Conservation (phyloP, 257 asterid genomes). For the Solanum habrochaites region DNA sequence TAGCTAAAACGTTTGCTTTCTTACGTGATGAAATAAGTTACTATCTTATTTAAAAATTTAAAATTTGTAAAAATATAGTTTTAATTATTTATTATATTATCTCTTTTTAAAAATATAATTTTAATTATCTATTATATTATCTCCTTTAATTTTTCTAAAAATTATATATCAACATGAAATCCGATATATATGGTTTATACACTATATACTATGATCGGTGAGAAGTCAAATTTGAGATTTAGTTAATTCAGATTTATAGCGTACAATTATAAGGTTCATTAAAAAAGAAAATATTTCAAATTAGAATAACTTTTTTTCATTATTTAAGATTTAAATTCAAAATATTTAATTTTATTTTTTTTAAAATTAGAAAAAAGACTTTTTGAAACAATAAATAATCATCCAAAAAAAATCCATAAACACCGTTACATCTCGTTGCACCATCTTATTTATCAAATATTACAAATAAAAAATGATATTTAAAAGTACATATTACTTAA, state of each 20-base stretch:
- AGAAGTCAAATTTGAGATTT: not conserved
- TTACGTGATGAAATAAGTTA: not conserved
- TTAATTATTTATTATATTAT: not conserved
- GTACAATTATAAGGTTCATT: not conserved
- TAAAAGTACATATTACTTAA: not conserved
- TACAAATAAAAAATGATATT: not conserved
- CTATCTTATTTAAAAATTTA: not conserved
- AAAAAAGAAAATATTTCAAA: no score
- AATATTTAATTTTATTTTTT: not conserved
- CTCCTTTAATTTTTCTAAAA: no score
- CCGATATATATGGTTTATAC: not conserved
- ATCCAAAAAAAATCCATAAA: not conserved
- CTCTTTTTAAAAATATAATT: no score
- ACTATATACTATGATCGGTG: not conserved
- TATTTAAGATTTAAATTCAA: no score
- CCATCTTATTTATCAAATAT: not conserved
- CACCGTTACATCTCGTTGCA: not conserved
- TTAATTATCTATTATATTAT: no score
- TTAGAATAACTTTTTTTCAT: no score
- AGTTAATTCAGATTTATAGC: not conserved
- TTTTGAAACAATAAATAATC: not conserved
- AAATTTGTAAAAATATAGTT: not conserved
- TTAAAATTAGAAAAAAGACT: rapidly evolving
- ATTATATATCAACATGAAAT: not conserved
- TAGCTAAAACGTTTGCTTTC: not conserved